These are phyloP conservation scores for Phytophthora cryptogea DNA, from an alignment of 352 stramenopile genomes.

Conservation along the genomic window DNA sequence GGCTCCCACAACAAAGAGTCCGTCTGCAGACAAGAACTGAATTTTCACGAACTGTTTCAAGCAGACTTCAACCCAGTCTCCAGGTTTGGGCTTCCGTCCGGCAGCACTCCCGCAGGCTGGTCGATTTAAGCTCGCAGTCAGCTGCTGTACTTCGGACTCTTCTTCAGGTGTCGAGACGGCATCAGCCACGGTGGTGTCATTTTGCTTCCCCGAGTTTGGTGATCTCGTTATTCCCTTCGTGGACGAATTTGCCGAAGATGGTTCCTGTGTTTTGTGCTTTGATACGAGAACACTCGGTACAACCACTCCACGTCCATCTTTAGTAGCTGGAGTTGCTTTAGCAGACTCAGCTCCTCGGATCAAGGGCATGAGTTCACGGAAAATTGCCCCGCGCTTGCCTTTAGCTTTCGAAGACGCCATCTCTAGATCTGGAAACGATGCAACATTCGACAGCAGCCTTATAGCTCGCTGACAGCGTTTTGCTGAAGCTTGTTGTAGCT, in stretches of 20 bases:
- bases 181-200: background rate
- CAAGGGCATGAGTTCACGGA: conserved; percentile 29
- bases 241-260: background rate
- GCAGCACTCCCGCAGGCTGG: background rate
- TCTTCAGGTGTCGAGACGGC: background rate
- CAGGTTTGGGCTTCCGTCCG: conserved; percentile 31
- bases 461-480: conserved; percentile 47
- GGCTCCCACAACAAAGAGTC: conserved; percentile 28
- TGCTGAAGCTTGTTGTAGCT: conserved; percentile 12
- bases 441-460: conserved; percentile 47
- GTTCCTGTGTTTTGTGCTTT: conserved; percentile 3
- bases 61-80: conserved; percentile 61
- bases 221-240: conserved; percentile 6
- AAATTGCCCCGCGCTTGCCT: conserved; percentile 24
- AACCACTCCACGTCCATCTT: conserved; percentile 14
- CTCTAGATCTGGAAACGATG: conserved; percentile 48
- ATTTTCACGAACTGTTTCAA: conserved; percentile 57
- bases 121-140: conserved; percentile 4
- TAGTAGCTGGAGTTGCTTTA: background rate
- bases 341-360: conserved; percentile 23
- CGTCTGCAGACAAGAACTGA: conserved; percentile 40
- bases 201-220: conserved; percentile 2
- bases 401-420: conserved; percentile 13
- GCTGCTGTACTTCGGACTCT: background rate
- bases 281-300: conserved; percentile 13